Base-by-base conservation (phyloP, 805 yeast species). In the Saturnispora bothae region DNA sequence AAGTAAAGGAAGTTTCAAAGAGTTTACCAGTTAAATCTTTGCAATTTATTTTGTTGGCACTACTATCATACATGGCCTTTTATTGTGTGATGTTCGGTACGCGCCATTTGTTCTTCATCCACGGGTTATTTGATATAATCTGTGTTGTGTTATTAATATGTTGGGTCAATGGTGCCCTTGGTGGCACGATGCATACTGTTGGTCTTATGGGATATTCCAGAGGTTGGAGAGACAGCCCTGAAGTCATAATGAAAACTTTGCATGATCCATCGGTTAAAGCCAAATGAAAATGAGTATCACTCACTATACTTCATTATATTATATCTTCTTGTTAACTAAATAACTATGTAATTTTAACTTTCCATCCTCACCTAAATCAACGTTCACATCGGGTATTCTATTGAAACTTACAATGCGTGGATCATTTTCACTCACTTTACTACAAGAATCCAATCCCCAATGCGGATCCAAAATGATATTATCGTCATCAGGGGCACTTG, bases 21-120 rank as follows among this genome's bases (percentile, higher is more conserved):
- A 81, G 84, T 48, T 63, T 83, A 42, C 68, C 80, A 1, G 68
- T 83, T 17, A 71, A 69, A 0, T 71, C 84, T 14, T 59, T 78
- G 8, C 95, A 95, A 0, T 73, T 79, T 2, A 63, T 84, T 6
- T 33, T 38, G 13, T 17, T 38, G 13, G 43, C 57, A 3, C 48
- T 74, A 12, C 49, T 79, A 31, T 51, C 52, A 0, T 82, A 80
- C 53, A 63, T 76, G 44, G 66, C 73, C 1, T 52, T 72, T 28
- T 85, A 82, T 57, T 61, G 81, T 31, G 56, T 82, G 39, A 50
- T 84, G 8, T 84, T 76, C 57, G 96, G 96, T 2, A 66, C 81
- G 5, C 70, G 88, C 51, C 82, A 84, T 50, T 67, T 89, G n/a
- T 88, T 73, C 57, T 83, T 88, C 83, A 60, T 86, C 33, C 92